phyloP scores from a whole-genome alignment of 306 rosid genomes.

The Vigna hirtella region DNA sequence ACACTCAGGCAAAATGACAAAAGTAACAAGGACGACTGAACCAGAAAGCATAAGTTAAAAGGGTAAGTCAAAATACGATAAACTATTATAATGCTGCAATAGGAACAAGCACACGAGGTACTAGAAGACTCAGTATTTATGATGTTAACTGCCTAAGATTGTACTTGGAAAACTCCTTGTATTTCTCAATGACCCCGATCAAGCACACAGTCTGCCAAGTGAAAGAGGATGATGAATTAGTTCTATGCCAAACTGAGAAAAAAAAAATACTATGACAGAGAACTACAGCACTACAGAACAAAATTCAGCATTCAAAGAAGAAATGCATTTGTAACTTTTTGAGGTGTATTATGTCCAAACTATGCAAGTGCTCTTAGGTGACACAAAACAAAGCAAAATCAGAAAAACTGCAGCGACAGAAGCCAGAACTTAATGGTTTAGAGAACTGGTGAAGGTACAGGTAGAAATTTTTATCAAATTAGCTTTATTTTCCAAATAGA shows the following conservation, averaged over 20 bases:
- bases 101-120: background rate
- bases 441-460: background rate
- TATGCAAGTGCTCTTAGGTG: background rate
- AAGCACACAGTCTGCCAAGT: conserved; percentile 84
- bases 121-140: conserved; percentile 49
- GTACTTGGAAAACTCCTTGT: conserved; percentile 86
- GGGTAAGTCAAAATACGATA: background rate
- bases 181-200: conserved; percentile 86
- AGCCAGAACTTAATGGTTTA: background rate
- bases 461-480: background rate
- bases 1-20: background rate
- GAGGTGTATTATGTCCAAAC: conserved; percentile 13
- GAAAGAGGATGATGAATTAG: conserved; percentile 28
- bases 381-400: background rate
- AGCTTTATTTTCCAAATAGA: background rate
- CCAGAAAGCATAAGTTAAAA: background rate
- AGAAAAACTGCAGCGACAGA: background rate
- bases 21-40: background rate
- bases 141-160: conserved; percentile 93
- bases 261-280: background rate
- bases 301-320: background rate
- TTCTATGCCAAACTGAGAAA: conserved; percentile 11
- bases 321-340: background rate
- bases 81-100: background rate
- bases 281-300: background rate